Conservation (phyloP, 2,329 filamentous ascomycete species). For the Xenoacremonium recifei region DNA sequence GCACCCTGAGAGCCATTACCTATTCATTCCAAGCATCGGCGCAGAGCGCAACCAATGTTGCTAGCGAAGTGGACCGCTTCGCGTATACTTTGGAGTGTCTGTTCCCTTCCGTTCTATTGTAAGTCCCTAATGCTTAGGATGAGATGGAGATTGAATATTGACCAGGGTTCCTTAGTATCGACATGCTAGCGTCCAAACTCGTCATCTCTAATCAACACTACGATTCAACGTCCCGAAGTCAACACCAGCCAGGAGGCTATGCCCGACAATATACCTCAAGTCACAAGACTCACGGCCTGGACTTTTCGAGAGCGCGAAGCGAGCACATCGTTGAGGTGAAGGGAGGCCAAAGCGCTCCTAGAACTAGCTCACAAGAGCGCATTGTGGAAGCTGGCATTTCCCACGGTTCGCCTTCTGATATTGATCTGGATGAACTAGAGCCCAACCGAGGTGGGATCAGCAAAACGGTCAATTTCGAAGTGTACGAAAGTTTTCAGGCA, state of each 20-base stretch:
- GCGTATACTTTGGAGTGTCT: conserved; percentile 41
- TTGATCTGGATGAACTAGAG: conserved; percentile 24
- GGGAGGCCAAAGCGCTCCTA: conserved; percentile 11
- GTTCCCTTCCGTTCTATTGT: conserved; percentile 42
- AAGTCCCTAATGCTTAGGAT: conserved; percentile 6
- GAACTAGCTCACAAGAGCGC: conserved; percentile 20
- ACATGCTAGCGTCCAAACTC: conserved; percentile 33
- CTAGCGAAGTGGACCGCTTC: conserved; percentile 40
- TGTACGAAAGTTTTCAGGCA: no score
- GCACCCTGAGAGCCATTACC: conserved; percentile 38
- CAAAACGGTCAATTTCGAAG: conserved; percentile 18
- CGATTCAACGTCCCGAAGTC: conserved; percentile 16
- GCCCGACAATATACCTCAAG: conserved; percentile 16
- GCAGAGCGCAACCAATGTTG: conserved; percentile 34
- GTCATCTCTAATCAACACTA: conserved; percentile 26
- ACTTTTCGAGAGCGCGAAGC: no score
- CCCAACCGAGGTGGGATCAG: conserved; percentile 19
- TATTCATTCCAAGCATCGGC: conserved; percentile 38
- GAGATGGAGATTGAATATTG: fast-evolving
- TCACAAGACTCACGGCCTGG: no score
- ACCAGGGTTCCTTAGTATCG: conserved; percentile 30
- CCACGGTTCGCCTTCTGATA: conserved; percentile 17
- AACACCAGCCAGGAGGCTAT: conserved; percentile 10
- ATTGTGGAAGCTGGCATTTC: conserved; percentile 18
- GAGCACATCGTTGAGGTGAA: conserved; percentile 22